Evolutionary conservation across 768 basidiomycete genomes (phyloP).

Genomic region (Pisolithus sp.): DNA sequence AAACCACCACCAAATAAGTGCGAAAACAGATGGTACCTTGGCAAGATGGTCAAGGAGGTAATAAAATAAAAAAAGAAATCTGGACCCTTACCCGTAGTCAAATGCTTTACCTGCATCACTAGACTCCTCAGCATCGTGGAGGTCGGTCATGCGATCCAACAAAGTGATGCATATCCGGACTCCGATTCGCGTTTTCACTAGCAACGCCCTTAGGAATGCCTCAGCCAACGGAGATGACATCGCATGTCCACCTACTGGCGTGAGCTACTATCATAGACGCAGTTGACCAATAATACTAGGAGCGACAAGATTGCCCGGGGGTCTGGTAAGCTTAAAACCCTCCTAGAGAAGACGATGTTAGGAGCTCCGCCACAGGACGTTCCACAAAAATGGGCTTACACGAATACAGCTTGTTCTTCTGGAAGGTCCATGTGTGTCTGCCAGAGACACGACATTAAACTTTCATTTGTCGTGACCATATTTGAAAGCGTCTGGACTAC

Average conservation of each 20-base stretch:
- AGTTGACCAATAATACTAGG: constrained; percentile 69
- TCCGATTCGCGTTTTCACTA: constrained; percentile 50
- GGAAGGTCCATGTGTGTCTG: constrained; percentile 56
- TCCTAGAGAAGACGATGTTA: constrained; percentile 29
- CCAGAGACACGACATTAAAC: constrained; percentile 54
- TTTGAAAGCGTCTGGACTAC: constrained; percentile 79
- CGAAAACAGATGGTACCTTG: constrained; percentile 62
- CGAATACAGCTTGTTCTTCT: constrained; percentile 67
- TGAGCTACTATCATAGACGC: constrained; percentile 48
- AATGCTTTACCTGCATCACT: constrained; percentile 65
- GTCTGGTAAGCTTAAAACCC: constrained; percentile 61
- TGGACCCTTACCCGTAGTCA: constrained; percentile 56
- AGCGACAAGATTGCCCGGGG: constrained; percentile 51
- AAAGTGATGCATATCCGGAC: constrained; percentile 60
- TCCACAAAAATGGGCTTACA: constrained; percentile 42
- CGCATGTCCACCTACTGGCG: constrained; percentile 44
- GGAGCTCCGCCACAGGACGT: background rate
- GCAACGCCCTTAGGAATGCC: constrained; percentile 33
- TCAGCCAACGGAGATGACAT: constrained; percentile 8
- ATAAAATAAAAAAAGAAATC: background rate
- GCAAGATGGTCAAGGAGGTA: constrained; percentile 8
- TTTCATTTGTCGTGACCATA: constrained; percentile 68
- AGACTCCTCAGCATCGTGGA: constrained; percentile 62
- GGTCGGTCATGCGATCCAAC: constrained; percentile 63
- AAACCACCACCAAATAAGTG: constrained; percentile 55